Evolutionary conservation across 805 yeast species (phyloP).

Genomic region (Lipomyces sp.): DNA sequence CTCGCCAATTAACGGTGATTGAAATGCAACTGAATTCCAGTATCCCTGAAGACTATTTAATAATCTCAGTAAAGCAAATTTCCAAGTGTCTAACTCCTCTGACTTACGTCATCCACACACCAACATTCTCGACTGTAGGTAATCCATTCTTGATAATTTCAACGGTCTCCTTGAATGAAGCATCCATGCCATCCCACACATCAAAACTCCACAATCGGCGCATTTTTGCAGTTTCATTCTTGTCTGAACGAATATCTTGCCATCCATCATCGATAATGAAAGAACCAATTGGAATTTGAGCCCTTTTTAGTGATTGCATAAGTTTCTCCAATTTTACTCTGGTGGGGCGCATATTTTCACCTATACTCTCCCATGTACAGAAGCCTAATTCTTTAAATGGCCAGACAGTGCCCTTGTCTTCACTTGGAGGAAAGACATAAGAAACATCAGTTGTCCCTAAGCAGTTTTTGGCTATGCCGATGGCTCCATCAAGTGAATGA

Average conservation of each 20-base stretch:
- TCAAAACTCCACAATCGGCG: slow-evolving; percentile 12
- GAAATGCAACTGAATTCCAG: slow-evolving; percentile 1
- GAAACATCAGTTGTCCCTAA: slow-evolving; percentile 2
- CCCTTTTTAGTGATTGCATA: slow-evolving; percentile 3
- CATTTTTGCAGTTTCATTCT: not conserved
- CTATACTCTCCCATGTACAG: slow-evolving; percentile 18
- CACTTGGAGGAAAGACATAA: not conserved
- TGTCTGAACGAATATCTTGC: slow-evolving; percentile 17
- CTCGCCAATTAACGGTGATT: not conserved
- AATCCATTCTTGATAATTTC: slow-evolving; percentile 7
- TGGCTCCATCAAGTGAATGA: slow-evolving; percentile 11
- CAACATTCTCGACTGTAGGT: slow-evolving; percentile 11
- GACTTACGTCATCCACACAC: slow-evolving; percentile 3
- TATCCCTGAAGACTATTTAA: not conserved
- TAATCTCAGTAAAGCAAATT: not conserved
- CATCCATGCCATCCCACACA: slow-evolving; percentile 9
- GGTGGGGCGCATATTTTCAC: slow-evolving; percentile 9
- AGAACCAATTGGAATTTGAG: slow-evolving; percentile 9
- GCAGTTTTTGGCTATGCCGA: slow-evolving; percentile 5
- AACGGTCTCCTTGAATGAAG: slow-evolving; percentile 7
- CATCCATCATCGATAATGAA: slow-evolving; percentile 17
- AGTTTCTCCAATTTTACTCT: not conserved
- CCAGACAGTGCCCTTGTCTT: slow-evolving; percentile 7
- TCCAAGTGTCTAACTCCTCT: not conserved
- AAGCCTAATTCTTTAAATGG: slow-evolving; percentile 8